phyloP scores from a whole-genome alignment of 345 rosid genomes.

The Lagerstroemia speciosa region DNA sequence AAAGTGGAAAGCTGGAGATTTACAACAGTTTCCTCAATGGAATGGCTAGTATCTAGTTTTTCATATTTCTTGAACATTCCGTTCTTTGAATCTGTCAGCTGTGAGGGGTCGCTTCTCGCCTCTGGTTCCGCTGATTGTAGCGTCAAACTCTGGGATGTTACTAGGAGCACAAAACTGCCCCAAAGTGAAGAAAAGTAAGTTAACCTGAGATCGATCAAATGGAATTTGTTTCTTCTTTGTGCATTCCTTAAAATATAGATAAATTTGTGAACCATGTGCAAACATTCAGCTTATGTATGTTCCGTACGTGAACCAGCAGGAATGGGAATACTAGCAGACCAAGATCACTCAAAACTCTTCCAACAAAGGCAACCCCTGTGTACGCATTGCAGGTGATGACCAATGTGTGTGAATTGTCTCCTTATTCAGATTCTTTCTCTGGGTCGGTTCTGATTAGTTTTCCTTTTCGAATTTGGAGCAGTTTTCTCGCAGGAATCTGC shows the following conservation, averaged over 20 bases:
- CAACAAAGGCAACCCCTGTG: slow-evolving; percentile 82
- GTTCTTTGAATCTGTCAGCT: slow-evolving; percentile 23
- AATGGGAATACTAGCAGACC: slow-evolving; percentile 60
- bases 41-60: neutral
- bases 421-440: neutral
- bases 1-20: neutral
- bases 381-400: slow-evolving; percentile 40
- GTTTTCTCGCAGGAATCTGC: slow-evolving; percentile 76
- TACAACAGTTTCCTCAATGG: neutral
- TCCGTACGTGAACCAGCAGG: slow-evolving; percentile 28
- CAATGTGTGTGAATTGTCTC: neutral
- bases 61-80: neutral
- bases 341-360: slow-evolving; percentile 71
- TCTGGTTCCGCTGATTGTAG: slow-evolving; percentile 98
- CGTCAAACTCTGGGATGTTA: slow-evolving; percentile 86
- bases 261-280: neutral
- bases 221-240: neutral
- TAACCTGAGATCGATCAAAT: slow-evolving; percentile 1
- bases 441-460: neutral
- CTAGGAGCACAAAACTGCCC: slow-evolving; percentile 49
- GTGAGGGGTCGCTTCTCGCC: slow-evolving; percentile 91
- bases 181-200: slow-evolving; percentile 67
- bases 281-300: slow-evolving; percentile 5
- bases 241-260: neutral
- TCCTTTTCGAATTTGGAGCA: neutral